Percentiles rank a stretch among this genome's conserved stretches.
Evolutionary conservation across 2,329 filamentous ascomycete genomes (phyloP).

Genomic region (Ophiostoma pallidulum): DNA sequence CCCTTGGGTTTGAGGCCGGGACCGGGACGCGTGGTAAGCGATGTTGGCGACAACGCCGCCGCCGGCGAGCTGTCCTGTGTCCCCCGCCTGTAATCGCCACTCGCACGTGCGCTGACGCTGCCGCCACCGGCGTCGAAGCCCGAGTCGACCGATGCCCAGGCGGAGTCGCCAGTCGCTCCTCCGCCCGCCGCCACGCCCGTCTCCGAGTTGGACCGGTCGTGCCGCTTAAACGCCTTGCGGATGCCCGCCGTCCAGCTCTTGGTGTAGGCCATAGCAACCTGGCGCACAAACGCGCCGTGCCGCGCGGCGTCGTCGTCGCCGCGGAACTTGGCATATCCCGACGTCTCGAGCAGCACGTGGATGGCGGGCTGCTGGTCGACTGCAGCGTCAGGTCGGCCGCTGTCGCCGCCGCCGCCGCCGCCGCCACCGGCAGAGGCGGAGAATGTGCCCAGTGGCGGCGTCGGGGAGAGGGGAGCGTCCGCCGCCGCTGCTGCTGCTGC

Average conservation of each 20-base stretch:
- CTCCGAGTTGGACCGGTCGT: slow-evolving; percentile 5
- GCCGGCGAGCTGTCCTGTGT: slow-evolving; percentile 12
- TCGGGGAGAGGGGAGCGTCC: too few relatives aligned
- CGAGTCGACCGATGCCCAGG: too few relatives aligned
- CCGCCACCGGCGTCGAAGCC: too few relatives aligned
- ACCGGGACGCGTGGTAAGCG: slow-evolving; percentile 35
- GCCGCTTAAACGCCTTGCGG: slow-evolving; percentile 33
- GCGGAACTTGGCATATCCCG: slow-evolving; percentile 50
- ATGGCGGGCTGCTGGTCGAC: slow-evolving; percentile 32
- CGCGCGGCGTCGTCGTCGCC: slow-evolving; percentile 16
- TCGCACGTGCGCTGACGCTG: too few relatives aligned
- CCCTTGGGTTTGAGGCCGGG: slow-evolving; percentile 47
- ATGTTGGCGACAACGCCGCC: too few relatives aligned
- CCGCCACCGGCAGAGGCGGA: too few relatives aligned
- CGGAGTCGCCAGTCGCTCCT: too few relatives aligned
- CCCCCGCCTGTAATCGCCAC: too few relatives aligned
- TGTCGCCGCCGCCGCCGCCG: slow-evolving; percentile 11
- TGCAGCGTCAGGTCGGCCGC: not conserved
- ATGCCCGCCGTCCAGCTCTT: slow-evolving; percentile 40
- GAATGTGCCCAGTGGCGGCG: too few relatives aligned
- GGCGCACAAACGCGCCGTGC: slow-evolving; percentile 37
- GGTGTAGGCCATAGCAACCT: slow-evolving; percentile 49
- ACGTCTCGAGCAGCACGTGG: slow-evolving; percentile 42
- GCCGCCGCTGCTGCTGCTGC: too few relatives aligned
- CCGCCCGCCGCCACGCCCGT: too few relatives aligned